Evolutionary conservation across 202 grass and related monocot genomes (phyloP), one percentile per base, ranked within the genome.

Genomic region (Saccharum hybrid): DNA sequence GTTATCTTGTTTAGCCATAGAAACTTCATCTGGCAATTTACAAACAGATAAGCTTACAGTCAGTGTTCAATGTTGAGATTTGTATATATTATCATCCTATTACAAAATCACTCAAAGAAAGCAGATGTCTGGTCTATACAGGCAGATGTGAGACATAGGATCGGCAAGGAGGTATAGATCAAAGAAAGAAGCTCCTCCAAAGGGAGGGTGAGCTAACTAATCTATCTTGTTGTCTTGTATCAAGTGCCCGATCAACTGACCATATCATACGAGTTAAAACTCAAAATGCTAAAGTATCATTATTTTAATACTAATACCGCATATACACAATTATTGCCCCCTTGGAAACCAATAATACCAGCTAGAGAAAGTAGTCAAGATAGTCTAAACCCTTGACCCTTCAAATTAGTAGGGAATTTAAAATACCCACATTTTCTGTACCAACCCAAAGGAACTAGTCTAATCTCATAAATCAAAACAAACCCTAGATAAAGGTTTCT

Each of bases 61-160:
- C 10, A 11, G 45, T 38, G 41, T 45, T 68, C 36, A 56, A 80
- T 42, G 43, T 57, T 70, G 64, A 81, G 37, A 71, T 66, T 49
- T 57, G 30, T 46, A 81, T 42, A 69, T 42, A 71, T 70, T 80
- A 86, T 28, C 7, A 86, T 28, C 10, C 14, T 60, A 48, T 37
- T 76, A 61, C 40, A 19, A 37, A 68, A 61, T 18, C 67, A 60
- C 56, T 23, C 56, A 60, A 23, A 60, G 56, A 60, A 60, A 60
- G 8, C 56, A 22, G 8, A 3, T n/a, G n/a, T 8, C n/a, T 23
- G 56, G n/a, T 60, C n/a, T 60, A 60, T 60, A 60, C 56, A 23
- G 56, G n/a, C 56, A 22, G 56, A 59, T 60, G 56, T 22, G 54
- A 60, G 56, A 60, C 56, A 60, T 10, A 60, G 56, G 56, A 23